Percentiles rank a stretch among this genome's conserved stretches.
These are phyloP conservation scores for Ophiobolus disseminans DNA, from an alignment of 2,329 filamentous ascomycete genomes.

Conservation along the genomic window DNA sequence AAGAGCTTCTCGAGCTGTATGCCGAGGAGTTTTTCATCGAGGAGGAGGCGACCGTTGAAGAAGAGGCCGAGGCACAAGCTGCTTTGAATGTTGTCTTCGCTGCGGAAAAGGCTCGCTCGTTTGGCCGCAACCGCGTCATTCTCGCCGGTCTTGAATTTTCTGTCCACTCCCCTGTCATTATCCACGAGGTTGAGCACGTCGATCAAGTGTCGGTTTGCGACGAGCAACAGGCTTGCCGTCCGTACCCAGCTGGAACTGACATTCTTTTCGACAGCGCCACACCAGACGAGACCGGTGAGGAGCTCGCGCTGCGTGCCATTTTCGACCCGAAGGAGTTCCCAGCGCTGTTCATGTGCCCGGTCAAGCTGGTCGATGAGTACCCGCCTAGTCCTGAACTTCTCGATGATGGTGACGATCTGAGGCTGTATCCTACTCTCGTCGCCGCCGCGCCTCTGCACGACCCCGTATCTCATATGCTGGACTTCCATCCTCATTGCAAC, in stretches of 20 bases:
- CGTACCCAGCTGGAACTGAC: not conserved
- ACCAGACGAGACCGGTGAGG: not conserved
- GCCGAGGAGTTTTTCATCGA: not conserved
- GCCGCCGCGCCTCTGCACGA: not conserved
- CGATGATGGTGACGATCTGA: conserved; percentile 6
- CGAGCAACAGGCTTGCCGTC: conserved; percentile 1
- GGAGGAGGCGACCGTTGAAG: not conserved
- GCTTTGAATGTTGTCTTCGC: not conserved
- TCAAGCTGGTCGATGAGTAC: not conserved
- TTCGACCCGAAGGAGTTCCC: not conserved
- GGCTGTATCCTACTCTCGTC: not conserved
- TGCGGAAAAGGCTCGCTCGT: too few species aligned
- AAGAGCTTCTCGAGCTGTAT: not conserved
- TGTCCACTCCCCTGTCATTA: too few species aligned
- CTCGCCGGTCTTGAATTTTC: too few species aligned
- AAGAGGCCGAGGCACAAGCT: not conserved
- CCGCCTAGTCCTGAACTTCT: not conserved
- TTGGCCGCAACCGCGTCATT: too few species aligned
- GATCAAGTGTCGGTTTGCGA: not conserved
- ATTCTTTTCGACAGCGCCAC: conserved; percentile 8
- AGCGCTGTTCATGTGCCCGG: not conserved
- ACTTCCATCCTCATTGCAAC: not conserved
- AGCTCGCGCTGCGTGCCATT: not conserved
- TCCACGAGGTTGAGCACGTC: not conserved
- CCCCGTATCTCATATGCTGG: not conserved